phyloP scores from a whole-genome alignment of 2,329 filamentous ascomycete species.

The Cordyceps tenuipes region DNA sequence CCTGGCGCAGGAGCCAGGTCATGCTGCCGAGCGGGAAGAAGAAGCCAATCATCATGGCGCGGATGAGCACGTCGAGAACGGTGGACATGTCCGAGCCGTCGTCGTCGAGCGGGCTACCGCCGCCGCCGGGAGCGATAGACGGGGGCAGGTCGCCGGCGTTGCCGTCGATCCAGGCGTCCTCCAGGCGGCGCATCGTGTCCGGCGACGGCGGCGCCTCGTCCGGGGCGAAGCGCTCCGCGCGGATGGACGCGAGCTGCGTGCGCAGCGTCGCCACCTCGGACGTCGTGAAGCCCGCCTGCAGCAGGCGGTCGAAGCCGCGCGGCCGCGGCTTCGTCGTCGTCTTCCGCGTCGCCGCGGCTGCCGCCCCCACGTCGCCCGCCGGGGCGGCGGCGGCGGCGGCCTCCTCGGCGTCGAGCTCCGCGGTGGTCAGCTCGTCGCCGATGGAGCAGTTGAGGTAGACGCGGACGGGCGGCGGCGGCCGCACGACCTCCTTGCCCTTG shows the following conservation, averaged over 20 bases:
- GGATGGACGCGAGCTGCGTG: slow-evolving; percentile 80
- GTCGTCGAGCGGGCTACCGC: slow-evolving; percentile 31
- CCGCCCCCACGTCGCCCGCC: slow-evolving; percentile 47
- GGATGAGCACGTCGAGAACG: slow-evolving; percentile 74
- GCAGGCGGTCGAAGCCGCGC: slow-evolving; percentile 80
- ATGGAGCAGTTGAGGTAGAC: slow-evolving; percentile 94
- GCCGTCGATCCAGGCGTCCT: slow-evolving; percentile 86
- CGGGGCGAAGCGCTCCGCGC: slow-evolving; percentile 72
- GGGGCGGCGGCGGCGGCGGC: slow-evolving; percentile 32
- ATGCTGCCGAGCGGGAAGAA: slow-evolving; percentile 87
- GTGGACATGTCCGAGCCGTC: slow-evolving; percentile 42
- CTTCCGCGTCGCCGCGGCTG: slow-evolving; percentile 24
- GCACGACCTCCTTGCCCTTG: slow-evolving; percentile 55
- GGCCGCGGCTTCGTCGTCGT: slow-evolving; percentile 27
- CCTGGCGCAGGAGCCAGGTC: slow-evolving; percentile 76
- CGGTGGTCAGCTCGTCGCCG: slow-evolving; percentile 59
- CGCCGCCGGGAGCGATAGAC: slow-evolving; percentile 19
- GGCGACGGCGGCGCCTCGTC: slow-evolving; percentile 75
- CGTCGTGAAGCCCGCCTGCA: slow-evolving; percentile 70
- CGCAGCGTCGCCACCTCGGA: slow-evolving; percentile 78
- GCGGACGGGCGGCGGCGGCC: slow-evolving; percentile 34
- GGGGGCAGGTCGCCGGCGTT: slow-evolving; percentile 37
- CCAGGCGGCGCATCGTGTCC: slow-evolving; percentile 64
- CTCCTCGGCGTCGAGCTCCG: slow-evolving; percentile 64
- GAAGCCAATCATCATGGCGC: slow-evolving; percentile 85